Percentiles rank a stretch among this genome's conserved stretches.
phyloP scores from a whole-genome alignment of 1,139 yeast species.

The Candida tropicalis region DNA sequence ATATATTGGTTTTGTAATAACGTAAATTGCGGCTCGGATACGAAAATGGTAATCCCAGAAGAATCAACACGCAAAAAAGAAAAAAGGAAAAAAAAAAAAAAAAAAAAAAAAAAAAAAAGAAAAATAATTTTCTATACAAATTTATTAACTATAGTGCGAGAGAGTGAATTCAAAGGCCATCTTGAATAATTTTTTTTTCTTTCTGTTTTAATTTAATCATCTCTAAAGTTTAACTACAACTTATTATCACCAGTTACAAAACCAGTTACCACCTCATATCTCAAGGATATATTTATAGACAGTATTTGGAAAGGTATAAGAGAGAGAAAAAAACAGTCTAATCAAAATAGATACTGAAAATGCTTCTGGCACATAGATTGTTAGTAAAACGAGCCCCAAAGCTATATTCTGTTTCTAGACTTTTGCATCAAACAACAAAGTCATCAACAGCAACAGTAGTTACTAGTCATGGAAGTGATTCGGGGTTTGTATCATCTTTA shows the following conservation, averaged over 20 bases:
- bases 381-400: not conserved
- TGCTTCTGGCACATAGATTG: constrained; percentile 2
- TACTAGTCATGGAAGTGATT: not conserved
- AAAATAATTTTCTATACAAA: no score
- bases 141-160: no score
- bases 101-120: not conserved
- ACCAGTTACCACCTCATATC: not conserved
- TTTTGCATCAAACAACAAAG: not conserved
- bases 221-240: no score
- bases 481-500: not conserved
- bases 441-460: not conserved
- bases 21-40: not conserved
- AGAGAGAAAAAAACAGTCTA: no score
- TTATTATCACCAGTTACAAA: no score
- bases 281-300: no score
- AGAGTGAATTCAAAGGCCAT: not conserved
- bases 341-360: no score
- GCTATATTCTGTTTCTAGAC: not conserved
- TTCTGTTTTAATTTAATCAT: not conserved
- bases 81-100: not conserved
- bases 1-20: not conserved
- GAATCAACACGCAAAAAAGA: not conserved
- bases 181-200: not conserved
- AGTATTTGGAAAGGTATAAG: no score
- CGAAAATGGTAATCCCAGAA: not conserved